A percentile compares a stretch with the other conserved stretches of the same genome.
Evolutionary conservation across 352 stramenopile genomes (phyloP).

Genomic region (Pythium phragmitis): DNA sequence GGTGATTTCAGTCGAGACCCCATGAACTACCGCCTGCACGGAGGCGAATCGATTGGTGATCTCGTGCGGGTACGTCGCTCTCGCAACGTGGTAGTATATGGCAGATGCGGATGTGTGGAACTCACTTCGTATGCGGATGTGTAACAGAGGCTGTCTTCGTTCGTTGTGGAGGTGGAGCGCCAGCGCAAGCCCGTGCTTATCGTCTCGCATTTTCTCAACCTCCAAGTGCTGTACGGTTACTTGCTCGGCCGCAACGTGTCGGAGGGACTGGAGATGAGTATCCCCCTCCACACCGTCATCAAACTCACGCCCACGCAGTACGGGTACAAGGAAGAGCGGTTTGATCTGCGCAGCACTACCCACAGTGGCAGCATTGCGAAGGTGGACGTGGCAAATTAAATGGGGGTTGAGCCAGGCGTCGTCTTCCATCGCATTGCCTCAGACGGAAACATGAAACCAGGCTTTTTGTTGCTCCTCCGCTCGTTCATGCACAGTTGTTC

Average conservation of each 20-base stretch:
- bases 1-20: constrained; percentile 44
- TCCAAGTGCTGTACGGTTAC: constrained; percentile 49
- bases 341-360: constrained; percentile 30
- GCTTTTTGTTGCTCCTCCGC: no score
- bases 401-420: neutral
- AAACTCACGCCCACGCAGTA: constrained; percentile 51
- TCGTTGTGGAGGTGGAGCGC: constrained; percentile 45
- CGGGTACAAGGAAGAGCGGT: constrained; percentile 46
- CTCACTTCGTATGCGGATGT: neutral
- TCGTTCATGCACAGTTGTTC: no score
- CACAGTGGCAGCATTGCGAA: neutral
- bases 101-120: neutral
- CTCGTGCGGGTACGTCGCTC: constrained; percentile 35
- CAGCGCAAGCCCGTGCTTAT: constrained; percentile 44
- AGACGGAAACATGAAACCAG: no score
- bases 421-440: no score
- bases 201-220: constrained; percentile 42
- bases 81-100: neutral
- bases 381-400: neutral
- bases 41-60: constrained; percentile 45
- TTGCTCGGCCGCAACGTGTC: constrained; percentile 33
- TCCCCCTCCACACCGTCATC: constrained; percentile 45
- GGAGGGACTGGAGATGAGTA: constrained; percentile 34
- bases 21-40: constrained; percentile 49
- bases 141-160: constrained; percentile 39